These are phyloP conservation scores for Ophiostoma quercus DNA, from an alignment of 2,329 filamentous ascomycete species.

Conservation along the genomic window DNA sequence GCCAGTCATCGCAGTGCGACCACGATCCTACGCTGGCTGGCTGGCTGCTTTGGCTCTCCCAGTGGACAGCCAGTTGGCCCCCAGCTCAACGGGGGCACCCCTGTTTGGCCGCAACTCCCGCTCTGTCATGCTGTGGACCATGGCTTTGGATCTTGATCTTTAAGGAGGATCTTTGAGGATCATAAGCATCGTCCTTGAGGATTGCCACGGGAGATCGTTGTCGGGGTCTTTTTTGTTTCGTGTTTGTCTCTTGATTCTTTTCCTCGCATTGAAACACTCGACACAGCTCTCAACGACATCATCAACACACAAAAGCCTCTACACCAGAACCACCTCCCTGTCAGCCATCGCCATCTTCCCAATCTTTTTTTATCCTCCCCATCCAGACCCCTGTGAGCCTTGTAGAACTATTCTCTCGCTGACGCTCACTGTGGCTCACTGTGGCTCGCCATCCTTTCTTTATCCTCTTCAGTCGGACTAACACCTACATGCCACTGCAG, in stretches of 20 bases:
- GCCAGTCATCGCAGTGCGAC: background rate
- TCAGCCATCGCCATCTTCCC: background rate
- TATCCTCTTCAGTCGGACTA: background rate
- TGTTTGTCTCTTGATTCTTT: too few relatives aligned
- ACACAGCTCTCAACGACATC: too few relatives aligned
- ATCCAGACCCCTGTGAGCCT: slow-evolving; percentile 19
- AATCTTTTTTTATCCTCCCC: slow-evolving; percentile 10
- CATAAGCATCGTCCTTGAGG: too few relatives aligned
- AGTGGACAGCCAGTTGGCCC: background rate
- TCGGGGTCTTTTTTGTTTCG: background rate
- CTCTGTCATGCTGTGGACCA: background rate
- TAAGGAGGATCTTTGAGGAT: background rate
- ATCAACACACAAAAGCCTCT: background rate
- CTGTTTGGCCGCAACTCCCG: slow-evolving; percentile 3
- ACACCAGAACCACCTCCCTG: background rate
- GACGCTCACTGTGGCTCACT: background rate
- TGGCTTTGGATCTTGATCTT: background rate
- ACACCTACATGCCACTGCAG: background rate
- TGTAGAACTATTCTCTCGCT: slow-evolving; percentile 18
- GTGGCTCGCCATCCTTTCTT: background rate
- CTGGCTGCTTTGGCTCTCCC: background rate
- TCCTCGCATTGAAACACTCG: too few relatives aligned
- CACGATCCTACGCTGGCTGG: slow-evolving; percentile 15
- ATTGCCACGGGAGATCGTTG: too few relatives aligned
- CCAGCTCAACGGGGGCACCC: background rate